Evolutionary conservation across 2,329 filamentous ascomycete species (phyloP).

Genomic region (Cordyceps cateniannulata): DNA sequence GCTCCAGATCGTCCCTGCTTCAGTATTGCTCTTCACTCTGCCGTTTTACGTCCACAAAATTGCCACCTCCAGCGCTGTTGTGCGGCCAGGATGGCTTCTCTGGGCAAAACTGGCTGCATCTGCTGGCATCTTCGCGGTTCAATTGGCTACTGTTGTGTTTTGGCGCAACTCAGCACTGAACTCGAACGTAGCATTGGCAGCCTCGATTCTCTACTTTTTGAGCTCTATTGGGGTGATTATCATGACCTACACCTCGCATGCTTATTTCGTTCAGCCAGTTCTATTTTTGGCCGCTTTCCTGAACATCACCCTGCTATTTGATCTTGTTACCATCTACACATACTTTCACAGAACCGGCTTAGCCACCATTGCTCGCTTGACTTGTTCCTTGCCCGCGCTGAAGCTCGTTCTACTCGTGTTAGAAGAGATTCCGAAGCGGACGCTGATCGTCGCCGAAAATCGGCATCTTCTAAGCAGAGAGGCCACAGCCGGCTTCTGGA

Average conservation of each 20-base stretch:
- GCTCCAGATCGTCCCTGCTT: not conserved
- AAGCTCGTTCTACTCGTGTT: slow-evolving; percentile 24
- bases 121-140: not conserved
- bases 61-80: not conserved
- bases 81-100: slow-evolving; percentile 12
- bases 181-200: slow-evolving; percentile 23
- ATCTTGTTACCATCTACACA: slow-evolving; percentile 26
- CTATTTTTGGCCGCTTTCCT: slow-evolving; percentile 26
- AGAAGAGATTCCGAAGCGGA: slow-evolving; percentile 26
- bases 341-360: slow-evolving; percentile 24
- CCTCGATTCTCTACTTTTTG: slow-evolving; percentile 21
- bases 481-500: slow-evolving; percentile 17
- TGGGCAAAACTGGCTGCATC: slow-evolving; percentile 19
- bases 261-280: slow-evolving; percentile 25
- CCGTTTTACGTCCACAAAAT: slow-evolving; percentile 10
- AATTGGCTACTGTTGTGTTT: slow-evolving; percentile 20
- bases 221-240: slow-evolving; percentile 21
- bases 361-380: slow-evolving; percentile 20
- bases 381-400: slow-evolving; percentile 19
- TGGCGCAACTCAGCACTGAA: slow-evolving; percentile 18
- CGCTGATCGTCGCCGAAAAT: not conserved
- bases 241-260: slow-evolving; percentile 28
- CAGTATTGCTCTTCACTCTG: not conserved
- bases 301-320: slow-evolving; percentile 25
- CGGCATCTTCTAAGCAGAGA: slow-evolving; percentile 14